A percentile compares a stretch with the other conserved stretches of the same genome.
These are phyloP conservation scores for Dissophora ornata DNA, from an alignment of 192 early-diverging fungal genomes.

Conservation along the genomic window DNA sequence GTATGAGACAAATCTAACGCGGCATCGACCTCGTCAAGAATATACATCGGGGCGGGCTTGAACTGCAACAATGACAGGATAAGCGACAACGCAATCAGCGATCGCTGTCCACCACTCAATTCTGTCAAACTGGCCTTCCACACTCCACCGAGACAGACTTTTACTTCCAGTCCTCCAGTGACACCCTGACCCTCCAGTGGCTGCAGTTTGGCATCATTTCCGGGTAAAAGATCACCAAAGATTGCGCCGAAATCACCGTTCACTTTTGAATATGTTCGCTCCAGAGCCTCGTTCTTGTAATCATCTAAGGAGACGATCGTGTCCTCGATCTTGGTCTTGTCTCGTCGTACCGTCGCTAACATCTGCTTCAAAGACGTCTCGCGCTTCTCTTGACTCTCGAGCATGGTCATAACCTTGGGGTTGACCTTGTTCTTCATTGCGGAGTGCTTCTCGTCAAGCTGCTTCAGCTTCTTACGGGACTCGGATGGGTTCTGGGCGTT, in stretches of 20 bases:
- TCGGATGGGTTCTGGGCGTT: conserved; percentile 77
- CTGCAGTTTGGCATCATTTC: conserved; percentile 89
- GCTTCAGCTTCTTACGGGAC: conserved; percentile 76
- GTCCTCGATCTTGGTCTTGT: conserved; percentile 96
- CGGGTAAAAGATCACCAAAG: conserved; percentile 93
- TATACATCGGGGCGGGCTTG: conserved; percentile 99
- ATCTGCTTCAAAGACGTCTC: conserved; percentile 85
- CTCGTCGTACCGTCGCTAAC: conserved; percentile 88
- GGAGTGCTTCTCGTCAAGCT: conserved; percentile 82
- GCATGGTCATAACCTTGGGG: conserved; percentile 94
- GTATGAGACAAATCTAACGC: conserved; percentile 98
- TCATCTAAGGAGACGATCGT: conserved; percentile 91
- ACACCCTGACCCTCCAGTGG: conserved; percentile 85
- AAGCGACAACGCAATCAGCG: conserved; percentile 94
- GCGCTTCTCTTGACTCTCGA: conserved; percentile 94
- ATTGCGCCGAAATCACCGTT: conserved; percentile 97
- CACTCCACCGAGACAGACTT: conserved; percentile 93
- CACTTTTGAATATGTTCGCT: conserved; percentile 91
- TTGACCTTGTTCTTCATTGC: conserved; percentile 89
- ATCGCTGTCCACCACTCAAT: conserved; percentile 96
- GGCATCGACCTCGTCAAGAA: conserved; percentile 98
- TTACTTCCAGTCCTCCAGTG: conserved; percentile 90
- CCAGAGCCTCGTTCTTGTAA: conserved; percentile 90
- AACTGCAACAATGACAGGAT: conserved; percentile 97
- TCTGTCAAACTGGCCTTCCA: conserved; percentile 98